phyloP scores from a whole-genome alignment of 768 basidiomycete genomes.

The Polyporus arcularius region DNA sequence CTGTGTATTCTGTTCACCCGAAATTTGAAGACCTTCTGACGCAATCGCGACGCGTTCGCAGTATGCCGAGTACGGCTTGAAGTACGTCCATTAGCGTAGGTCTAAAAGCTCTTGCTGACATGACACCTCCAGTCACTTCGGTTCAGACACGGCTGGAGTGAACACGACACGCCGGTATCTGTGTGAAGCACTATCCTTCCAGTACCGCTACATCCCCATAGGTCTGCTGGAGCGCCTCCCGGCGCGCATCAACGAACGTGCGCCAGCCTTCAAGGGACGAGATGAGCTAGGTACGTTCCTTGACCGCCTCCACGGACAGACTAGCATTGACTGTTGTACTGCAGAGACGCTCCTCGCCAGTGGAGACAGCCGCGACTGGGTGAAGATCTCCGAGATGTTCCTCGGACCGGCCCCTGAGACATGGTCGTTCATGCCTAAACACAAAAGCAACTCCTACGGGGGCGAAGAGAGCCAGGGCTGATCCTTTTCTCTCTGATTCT shows the following conservation, averaged over 20 bases:
- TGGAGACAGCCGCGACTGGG: slow-evolving; percentile 81
- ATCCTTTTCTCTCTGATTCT: background rate
- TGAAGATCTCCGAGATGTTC: slow-evolving; percentile 94
- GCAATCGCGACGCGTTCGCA: slow-evolving; percentile 31
- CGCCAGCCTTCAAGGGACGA: slow-evolving; percentile 84
- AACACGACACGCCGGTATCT: slow-evolving; percentile 92
- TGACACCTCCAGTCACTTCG: slow-evolving; percentile 61
- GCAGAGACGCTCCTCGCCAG: slow-evolving; percentile 85
- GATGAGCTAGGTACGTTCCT: slow-evolving; percentile 70
- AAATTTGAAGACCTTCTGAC: background rate
- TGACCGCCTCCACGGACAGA: slow-evolving; percentile 3
- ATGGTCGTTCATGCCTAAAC: slow-evolving; percentile 90
- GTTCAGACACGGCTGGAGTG: slow-evolving; percentile 85
- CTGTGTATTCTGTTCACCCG: slow-evolving; percentile 15
- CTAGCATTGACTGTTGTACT: background rate
- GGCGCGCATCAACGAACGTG: slow-evolving; percentile 83
- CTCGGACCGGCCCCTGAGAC: slow-evolving; percentile 82
- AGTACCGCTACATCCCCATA: slow-evolving; percentile 93
- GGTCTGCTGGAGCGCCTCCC: slow-evolving; percentile 87
- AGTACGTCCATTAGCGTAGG: slow-evolving; percentile 39
- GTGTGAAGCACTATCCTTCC: slow-evolving; percentile 94
- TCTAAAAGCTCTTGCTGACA: slow-evolving; percentile 5
- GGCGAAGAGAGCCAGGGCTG: slow-evolving; percentile 62
- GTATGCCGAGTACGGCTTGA: slow-evolving; percentile 87
- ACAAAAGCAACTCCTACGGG: slow-evolving; percentile 83